Base-by-base conservation (phyloP, 1,139 yeast genomes). In the Suhomyces maxii region DNA sequence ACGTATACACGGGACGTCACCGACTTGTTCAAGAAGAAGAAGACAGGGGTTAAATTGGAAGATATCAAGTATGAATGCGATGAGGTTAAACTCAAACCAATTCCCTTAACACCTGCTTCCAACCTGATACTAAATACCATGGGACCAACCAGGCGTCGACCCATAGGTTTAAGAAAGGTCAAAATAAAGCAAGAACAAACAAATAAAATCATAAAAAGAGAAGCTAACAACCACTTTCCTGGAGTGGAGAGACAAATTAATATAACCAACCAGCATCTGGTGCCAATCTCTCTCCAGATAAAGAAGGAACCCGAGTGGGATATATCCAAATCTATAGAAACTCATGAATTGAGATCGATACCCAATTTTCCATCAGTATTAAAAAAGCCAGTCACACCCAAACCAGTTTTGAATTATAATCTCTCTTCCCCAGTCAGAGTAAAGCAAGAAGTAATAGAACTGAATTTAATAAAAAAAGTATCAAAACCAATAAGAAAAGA, bases 151-250 rank as follows among this genome's bases (percentile, higher is more conserved):
- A 39, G 36, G 36, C 28, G 44, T 8, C 34, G 53, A 18, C 48
- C 47, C 12, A 40, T 52, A 7, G 55, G 55, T 6, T 42, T 52
- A 40, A 42, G 52, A 31, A 45, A 44, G 23, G 36, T 34, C 26
- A 33, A 33, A 23, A 12, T 35, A 11, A 36, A 33, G 36, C 36
- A 34, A 32, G 36, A 26, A 25, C 35, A 18, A 18, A 18, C 23
- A 18, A 18, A 18, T 18, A 2, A 18, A 1, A 18, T 18, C 23
- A 18, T 18, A 18, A 18, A 18, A 3, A 2, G 23, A 18, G 23
- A 18, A 18, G 23, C 3, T 18, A 18, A 18, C 4, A 18, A 18
- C 6, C 6, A 4, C 23, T 18, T 6, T 3, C 23, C 23, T 18
- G 6, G 6, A 18, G 23, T 18, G 23, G 23, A 18, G 6, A 18